Percentiles rank a stretch among this genome's conserved stretches.
Conservation (phyloP, 352 stramenopile genomes). For the Phytophthora ramorum region DNA sequence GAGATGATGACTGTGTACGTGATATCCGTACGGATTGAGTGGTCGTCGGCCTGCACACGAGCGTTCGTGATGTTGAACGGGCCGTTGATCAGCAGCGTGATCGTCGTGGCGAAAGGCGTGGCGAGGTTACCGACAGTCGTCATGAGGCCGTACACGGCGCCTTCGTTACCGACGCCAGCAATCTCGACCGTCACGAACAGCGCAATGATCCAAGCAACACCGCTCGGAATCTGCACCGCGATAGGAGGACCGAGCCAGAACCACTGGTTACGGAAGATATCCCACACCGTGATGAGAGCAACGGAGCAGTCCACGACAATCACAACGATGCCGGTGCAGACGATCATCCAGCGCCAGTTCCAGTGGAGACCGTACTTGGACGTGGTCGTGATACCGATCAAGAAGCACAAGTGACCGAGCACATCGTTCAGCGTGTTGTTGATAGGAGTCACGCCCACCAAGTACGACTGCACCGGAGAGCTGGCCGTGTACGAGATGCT, state of each 20-base stretch:
- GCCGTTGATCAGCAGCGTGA: conserved; percentile 46
- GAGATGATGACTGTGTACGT: conserved; percentile 51
- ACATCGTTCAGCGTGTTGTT: conserved; percentile 51
- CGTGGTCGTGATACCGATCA: conserved; percentile 39
- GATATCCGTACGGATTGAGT: conserved; percentile 41
- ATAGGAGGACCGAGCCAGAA: conserved; percentile 50
- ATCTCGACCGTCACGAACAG: conserved; percentile 57
- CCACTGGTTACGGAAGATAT: conserved; percentile 56
- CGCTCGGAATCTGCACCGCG: conserved; percentile 41
- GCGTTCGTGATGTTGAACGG: conserved; percentile 50
- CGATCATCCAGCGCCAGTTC: conserved; percentile 51
- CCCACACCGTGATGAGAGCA: conserved; percentile 48
- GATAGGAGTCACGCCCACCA: conserved; percentile 45
- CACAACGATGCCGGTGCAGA: conserved; percentile 36
- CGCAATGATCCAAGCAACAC: conserved; percentile 48
- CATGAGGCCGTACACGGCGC: conserved; percentile 52
- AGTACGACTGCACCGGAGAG: conserved; percentile 41
- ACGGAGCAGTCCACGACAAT: conserved; percentile 44
- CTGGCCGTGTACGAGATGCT: conserved; percentile 47
- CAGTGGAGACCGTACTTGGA: conserved; percentile 56
- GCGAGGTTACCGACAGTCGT: conserved; percentile 52
- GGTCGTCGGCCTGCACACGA: conserved; percentile 48
- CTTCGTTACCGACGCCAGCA: conserved; percentile 55
- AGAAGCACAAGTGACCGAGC: conserved; percentile 43
- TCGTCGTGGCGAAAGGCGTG: conserved; percentile 43